Conservation (phyloP, 768 basidiomycete genomes). For the Asterophora parasitica region DNA sequence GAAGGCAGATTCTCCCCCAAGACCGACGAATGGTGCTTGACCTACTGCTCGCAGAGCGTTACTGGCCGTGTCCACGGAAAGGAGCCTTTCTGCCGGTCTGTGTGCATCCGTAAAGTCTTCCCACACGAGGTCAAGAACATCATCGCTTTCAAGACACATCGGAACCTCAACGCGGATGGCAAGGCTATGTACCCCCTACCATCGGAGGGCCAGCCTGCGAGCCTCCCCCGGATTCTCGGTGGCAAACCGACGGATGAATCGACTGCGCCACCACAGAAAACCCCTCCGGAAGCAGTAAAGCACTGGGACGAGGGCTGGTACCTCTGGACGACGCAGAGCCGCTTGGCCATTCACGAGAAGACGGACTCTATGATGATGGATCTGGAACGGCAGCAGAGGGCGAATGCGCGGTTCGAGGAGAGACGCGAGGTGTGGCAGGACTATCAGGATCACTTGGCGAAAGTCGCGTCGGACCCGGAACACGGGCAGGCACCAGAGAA, state of each 20-base stretch:
- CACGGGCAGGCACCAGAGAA: constrained; percentile 15
- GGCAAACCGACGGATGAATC: constrained; percentile 33
- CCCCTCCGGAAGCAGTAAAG: constrained; percentile 33
- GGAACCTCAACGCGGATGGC: constrained; percentile 37
- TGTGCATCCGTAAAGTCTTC: constrained; percentile 64
- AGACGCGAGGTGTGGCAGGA: constrained; percentile 44
- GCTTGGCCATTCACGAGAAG: constrained; percentile 50
- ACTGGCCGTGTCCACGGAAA: constrained; percentile 45
- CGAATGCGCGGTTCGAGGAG: constrained; percentile 35
- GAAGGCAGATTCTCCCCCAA: constrained; percentile 54
- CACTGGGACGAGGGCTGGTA: constrained; percentile 78
- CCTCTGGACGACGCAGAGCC: constrained; percentile 58
- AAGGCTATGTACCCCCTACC: constrained; percentile 59
- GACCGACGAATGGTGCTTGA: constrained; percentile 62
- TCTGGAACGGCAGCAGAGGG: constrained; percentile 45
- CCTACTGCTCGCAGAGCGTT: constrained; percentile 56
- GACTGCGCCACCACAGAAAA: constrained; percentile 22
- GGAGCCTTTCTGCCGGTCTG: constrained; percentile 51
- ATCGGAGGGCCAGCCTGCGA: constrained; percentile 54
- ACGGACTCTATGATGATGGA: constrained; percentile 55
- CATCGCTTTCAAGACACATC: constrained; percentile 40
- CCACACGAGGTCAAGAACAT: constrained; percentile 60
- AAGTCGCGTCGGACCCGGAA: constrained; percentile 13
- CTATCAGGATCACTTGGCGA: constrained; percentile 42
- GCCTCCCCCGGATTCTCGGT: constrained; percentile 42